These are phyloP conservation scores for Jacaranda copaia DNA, from an alignment of 257 asterid species.

Conservation along the genomic window DNA sequence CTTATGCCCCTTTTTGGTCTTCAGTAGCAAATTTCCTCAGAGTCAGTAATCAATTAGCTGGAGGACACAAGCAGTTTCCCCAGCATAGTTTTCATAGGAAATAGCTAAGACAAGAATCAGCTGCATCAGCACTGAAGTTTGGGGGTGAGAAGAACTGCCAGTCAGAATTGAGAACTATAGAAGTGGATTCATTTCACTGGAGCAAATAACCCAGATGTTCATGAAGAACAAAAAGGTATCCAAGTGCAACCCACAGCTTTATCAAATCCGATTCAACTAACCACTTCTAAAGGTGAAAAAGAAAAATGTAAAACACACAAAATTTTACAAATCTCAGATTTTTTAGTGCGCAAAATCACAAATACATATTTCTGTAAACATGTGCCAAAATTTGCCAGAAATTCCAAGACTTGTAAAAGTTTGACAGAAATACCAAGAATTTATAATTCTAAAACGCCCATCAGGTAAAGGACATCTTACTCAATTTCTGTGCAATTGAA, in stretches of 20 bases:
- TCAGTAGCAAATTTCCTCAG: background rate
- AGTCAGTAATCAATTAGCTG: constrained; percentile 5
- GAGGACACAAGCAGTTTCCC: constrained; percentile 1
- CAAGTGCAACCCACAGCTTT: constrained; percentile 4
- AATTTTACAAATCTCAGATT: constrained; percentile 16
- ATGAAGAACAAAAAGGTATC: constrained; percentile 4
- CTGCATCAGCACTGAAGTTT: constrained; percentile 20
- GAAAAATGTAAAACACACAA: constrained; percentile 3
- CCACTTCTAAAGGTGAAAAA: constrained; percentile 26
- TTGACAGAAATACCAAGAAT: constrained; percentile 11
- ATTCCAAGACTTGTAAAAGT: constrained; percentile 14
- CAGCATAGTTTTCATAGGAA: background rate
- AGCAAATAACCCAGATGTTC: constrained; percentile 15
- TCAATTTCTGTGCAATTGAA: constrained; percentile 96
- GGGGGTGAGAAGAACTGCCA: constrained; percentile 14
- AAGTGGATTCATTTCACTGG: background rate
- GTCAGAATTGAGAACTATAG: constrained; percentile 22
- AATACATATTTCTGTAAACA: constrained; percentile 11
- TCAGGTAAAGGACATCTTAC: constrained; percentile 56
- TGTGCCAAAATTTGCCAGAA: constrained; percentile 16
- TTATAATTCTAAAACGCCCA: constrained; percentile 7
- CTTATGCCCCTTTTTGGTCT: background rate
- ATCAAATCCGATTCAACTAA: constrained; percentile 16
- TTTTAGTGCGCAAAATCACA: constrained; percentile 3
- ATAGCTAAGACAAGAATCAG: constrained; percentile 10